A percentile compares a stretch with the other conserved stretches of the same genome.
phyloP scores from a whole-genome alignment of 1,284 basidiomycete species.

The Marasmius sp. region DNA sequence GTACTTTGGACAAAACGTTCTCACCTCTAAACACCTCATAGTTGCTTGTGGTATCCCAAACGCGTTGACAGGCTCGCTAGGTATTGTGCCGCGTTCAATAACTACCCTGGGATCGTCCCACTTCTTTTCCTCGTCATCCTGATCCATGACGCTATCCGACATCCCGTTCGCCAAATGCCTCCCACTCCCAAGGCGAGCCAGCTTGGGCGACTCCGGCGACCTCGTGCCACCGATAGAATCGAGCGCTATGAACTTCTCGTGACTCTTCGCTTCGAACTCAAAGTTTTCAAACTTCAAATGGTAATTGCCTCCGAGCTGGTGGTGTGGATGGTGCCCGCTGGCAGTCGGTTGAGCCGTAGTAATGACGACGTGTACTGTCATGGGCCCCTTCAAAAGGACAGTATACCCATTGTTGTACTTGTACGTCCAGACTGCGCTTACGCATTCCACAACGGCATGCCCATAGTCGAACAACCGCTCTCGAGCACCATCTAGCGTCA shows the following conservation, averaged over 20 bases:
- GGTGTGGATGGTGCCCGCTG: constrained; percentile 21
- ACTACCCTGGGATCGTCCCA: constrained; percentile 61
- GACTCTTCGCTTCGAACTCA: constrained; percentile 63
- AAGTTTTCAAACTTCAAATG: constrained; percentile 65
- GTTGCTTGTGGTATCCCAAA: constrained; percentile 84
- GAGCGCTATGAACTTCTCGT: constrained; percentile 68
- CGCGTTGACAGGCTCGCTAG: constrained; percentile 77
- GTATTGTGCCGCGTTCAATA: constrained; percentile 61
- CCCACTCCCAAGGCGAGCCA: constrained; percentile 7
- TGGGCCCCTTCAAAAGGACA: constrained; percentile 67
- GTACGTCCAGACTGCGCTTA: constrained; percentile 73
- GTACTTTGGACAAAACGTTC: constrained; percentile 1
- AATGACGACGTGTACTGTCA: constrained; percentile 60
- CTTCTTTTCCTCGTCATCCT: constrained; percentile 49
- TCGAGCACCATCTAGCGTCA: constrained; percentile 69
- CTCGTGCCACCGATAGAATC: constrained; percentile 56
- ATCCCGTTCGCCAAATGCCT: constrained; percentile 2
- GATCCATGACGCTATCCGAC: constrained; percentile 12
- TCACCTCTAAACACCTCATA: constrained; percentile 79
- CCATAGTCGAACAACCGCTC: constrained; percentile 52
- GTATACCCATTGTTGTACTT: constrained; percentile 73
- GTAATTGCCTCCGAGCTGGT: constrained; percentile 12
- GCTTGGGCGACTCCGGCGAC: constrained; percentile 30
- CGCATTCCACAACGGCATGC: constrained; percentile 65
- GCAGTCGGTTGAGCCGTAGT: constrained; percentile 26